Base-by-base conservation (phyloP, 805 yeast species). In the Debaryomyces prosopidis region DNA sequence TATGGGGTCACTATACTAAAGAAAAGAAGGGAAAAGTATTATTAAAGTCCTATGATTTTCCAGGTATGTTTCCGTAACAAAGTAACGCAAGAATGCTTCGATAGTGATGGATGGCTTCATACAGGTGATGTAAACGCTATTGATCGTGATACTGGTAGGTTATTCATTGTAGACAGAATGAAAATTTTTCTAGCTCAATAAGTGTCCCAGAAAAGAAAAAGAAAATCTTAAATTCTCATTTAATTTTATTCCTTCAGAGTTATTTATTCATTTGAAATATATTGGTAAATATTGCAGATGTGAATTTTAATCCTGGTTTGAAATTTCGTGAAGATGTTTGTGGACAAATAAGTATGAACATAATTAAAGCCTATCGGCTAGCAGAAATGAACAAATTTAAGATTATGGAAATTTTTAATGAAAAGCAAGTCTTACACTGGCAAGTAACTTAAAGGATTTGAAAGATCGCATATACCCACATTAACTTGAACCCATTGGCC, bases 141-240 rank as follows among this genome's bases (percentile, higher is more conserved):
- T 42, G 63, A 62, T 40, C 80, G 77, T 45, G 45, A 49, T 1
- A 64, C 68, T 8, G 88, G 89, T 11, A 73, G 84, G 39, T 59
- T 86, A 17, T 69, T 64, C 40, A 81, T 86, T 46, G 75, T 86
- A 53, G 94, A 86, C 58, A 73, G 94, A 49, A 89, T 85, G 35
- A 86, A 86, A 70, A 86, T 85, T 66, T 85, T 86, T 67, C 86
- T 71, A 50, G 76, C 76, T 44, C 76, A 71, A 64, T 86, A 85
- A 61, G 78, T 86, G 44, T 85, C 89, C 0, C 87, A 89, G 14
- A 92, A 86, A 57, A 84, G n/a, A 80, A 62, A 80, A 86, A 53
- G 91, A 86, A 58, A 84, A 82, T 55, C 63, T 68, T 12, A 85
- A 85, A 59, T 59, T 81, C 30, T 71, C 85, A 0, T 67, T 72